Base-by-base conservation (phyloP, 1,139 yeast genomes). In the Starmera stellimalicola region DNA sequence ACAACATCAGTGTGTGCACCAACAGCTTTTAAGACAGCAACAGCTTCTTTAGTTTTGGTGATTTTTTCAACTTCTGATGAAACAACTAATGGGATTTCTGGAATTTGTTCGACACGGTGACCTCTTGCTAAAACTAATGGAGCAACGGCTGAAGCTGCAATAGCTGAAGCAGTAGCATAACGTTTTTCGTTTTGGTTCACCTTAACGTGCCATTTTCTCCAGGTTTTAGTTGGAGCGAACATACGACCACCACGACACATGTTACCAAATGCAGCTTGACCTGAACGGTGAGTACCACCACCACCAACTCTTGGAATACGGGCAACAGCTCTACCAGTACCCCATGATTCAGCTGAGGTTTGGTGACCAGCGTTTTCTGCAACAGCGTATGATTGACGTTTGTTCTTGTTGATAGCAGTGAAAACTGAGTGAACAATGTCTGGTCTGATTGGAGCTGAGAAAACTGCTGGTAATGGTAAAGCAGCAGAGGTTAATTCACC, bases 231-330 rank as follows among this genome's bases (percentile, higher is more conserved):
- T 70, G 98, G 98, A 70, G 98, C 96, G 64, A 91, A 91, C 97
- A 91, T 91, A 76, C 98, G 95, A 77, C 98, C 98, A 70, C 97
- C 96, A 76, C 98, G 91, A 81, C 98, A 91, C 98, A 91, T 91
- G 93, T 91, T 91, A 80, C 98, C 98, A 78, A 91, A 91, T 66
- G 98, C 98, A 70, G 88, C 98, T 75, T 91, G 98, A 70, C 98
- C 98, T 54, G 97, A 79, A 76, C 98, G 91, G 94, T 87, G 96
- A 68, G 98, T 91, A 83, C 98, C 98, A 68, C 95, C 88, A 77
- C 98, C 98, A 73, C 95, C 95, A 66, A 91, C 97, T 81, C 98
- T 88, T 77, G 98, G 98, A 70, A 91, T 88, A 80, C 98, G 91
- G 74, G 98, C 97, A 65, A 91, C 96, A 73, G 98, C 98, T 78